Evolutionary conservation across 768 basidiomycete species (phyloP), one percentile per base, ranked within the genome.

Genomic region (Pleurotus giganteus): DNA sequence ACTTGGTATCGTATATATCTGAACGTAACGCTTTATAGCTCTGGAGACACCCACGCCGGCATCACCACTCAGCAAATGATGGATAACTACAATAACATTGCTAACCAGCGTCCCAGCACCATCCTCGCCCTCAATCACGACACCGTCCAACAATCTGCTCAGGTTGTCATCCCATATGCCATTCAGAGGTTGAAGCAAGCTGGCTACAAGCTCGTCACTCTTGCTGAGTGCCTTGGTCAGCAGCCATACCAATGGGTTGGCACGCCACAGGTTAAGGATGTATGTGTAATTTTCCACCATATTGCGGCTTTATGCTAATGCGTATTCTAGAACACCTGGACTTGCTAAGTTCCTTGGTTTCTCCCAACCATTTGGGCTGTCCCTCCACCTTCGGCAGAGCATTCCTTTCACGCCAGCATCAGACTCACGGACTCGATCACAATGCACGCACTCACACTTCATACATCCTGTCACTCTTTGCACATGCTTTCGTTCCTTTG

Each of bases 121-220:
- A 63, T 75, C n/a, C 59, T 78, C 41, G 69, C 73, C 11, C 62
- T 78, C 36, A 69, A 75, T 52, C 75, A 78, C 54, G 75, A 77
- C 56, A 65, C 68, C 15, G 60, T 69, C 23, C 63, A 54, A n/a
- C 17, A 34, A 3, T 55, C 57, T 21, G 57, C 57, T 21, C 47
- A 49, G 13, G 24, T 28, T 4, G 56, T 60, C 57, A 19, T 60
- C 46, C 31, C 45, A 70, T 71, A 42, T 32, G 68, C 61, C 21
- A 27, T 24, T 12, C 31, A 41, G 37, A 23, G 3, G 13, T 47
- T 45, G n/a, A 5, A 41, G 21, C 28, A 23, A n/a, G 34, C 37
- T 51, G 53, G 36, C 26, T 43, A 21, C 13, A 28, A 5, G 34
- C 53, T 60, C 21, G 47, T 47, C 24, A 29, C n/a, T 44, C 15